Evolutionary conservation across 2,329 filamentous ascomycete species (phyloP).

Genomic region (Colletotrichum somersetense): DNA sequence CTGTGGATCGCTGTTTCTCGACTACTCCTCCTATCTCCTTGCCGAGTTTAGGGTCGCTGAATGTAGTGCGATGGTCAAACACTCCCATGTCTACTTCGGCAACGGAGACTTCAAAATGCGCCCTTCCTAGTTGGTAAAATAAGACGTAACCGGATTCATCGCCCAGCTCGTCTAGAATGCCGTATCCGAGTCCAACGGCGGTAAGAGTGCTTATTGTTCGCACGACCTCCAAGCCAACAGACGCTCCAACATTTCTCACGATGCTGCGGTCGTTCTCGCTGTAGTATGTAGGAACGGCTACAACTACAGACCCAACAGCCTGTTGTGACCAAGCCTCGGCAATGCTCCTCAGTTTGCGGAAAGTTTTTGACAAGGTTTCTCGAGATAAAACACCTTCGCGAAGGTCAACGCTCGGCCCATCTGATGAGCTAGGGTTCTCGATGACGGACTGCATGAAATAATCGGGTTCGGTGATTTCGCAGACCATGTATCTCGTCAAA

Average conservation of each 20-base stretch:
- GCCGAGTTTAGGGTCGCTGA: not conserved
- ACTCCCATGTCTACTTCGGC: slow-evolving; percentile 14
- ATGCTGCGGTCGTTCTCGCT: not conserved
- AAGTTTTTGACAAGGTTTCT: not conserved
- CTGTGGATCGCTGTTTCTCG: not conserved
- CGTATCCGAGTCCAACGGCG: not conserved
- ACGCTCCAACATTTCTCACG: not conserved
- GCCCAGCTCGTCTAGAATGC: slow-evolving; percentile 3
- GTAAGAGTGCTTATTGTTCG: not conserved
- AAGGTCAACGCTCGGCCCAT: rapidly evolving
- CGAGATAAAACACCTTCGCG: not conserved
- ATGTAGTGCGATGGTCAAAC: not conserved
- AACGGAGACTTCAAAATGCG: slow-evolving; percentile 6
- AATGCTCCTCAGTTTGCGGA: not conserved
- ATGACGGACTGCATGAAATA: slow-evolving; percentile 7
- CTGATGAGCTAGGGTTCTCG: not conserved
- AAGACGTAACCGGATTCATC: not conserved
- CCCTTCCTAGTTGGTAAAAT: slow-evolving; percentile 9
- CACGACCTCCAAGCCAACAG: not conserved
- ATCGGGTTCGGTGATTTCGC: not conserved
- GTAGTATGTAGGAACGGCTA: slow-evolving; percentile 3
- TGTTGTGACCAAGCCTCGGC: not conserved
- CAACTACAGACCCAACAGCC: not conserved
- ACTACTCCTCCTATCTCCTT: not conserved
- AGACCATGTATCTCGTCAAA: not conserved